Evolutionary conservation across 2,329 filamentous ascomycete species (phyloP), one percentile per base, ranked within the genome.

Genomic region (Stachybotrys echinatus): DNA sequence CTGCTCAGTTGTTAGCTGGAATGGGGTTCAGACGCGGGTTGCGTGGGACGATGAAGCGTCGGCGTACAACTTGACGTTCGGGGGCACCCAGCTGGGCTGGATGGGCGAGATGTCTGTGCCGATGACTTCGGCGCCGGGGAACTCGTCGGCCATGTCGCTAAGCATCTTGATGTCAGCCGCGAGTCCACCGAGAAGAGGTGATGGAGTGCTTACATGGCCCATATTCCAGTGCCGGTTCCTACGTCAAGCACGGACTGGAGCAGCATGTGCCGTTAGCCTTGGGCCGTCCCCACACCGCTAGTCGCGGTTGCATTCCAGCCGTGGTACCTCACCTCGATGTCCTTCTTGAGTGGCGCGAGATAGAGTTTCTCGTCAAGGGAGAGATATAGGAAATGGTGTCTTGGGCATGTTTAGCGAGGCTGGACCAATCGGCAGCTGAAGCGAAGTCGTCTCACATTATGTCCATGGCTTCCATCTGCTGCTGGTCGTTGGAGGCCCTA

Each of bases 21-120:
- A 10, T n/a, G n/a, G n/a, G n/a, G n/a, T n/a, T n/a, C n/a, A n/a
- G n/a, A n/a, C n/a, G n/a, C n/a, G n/a, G n/a, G n/a, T n/a, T n/a
- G n/a, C n/a, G n/a, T n/a, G n/a, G n/a, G n/a, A n/a, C n/a, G n/a
- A n/a, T n/a, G n/a, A n/a, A n/a, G n/a, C n/a, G 3, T 34, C 27
- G 27, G 14, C 27, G 27, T 34, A 56, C 48, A 65, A 65, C 55
- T 78, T 76, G 52, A 84, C 80, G 55, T 62, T 63, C 1, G 61
- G 54, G 4, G 61, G 58, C 0, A 84, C 74, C 65, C 77, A 77
- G 27, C 64, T 65, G 1, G 79, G 78, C 57, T 83, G 79, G 8
- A 81, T 79, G 1, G 79, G 77, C 10, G 74, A 79, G 17, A 83
- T 71, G 56, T 83, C 79, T 2, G 76, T 79, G 37, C 79, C 80